Conservation (phyloP, 441 rosid species). For the Gossypium davidsonii region DNA sequence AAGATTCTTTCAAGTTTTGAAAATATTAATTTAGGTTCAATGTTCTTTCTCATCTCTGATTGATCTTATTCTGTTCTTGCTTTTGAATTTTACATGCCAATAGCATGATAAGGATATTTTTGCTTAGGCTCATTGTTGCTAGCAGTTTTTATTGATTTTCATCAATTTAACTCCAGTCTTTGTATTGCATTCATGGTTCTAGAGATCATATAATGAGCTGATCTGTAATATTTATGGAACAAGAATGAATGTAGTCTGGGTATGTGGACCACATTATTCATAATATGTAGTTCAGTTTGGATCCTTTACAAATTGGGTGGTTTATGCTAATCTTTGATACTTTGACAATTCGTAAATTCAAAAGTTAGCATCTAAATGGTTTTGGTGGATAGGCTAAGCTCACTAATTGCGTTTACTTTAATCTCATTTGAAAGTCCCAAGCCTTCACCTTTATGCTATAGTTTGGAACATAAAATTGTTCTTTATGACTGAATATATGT, state of each 20-base stretch:
- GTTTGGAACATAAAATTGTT: neutral
- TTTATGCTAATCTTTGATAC: neutral
- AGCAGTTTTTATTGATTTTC: neutral
- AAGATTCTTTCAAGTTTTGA: neutral
- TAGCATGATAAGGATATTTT: constrained; percentile 1
- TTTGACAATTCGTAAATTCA: neutral
- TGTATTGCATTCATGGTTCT: neutral
- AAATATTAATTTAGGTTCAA: neutral
- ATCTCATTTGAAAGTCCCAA: neutral
- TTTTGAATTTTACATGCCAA: neutral
- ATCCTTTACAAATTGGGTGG: neutral
- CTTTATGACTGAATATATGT: constrained; percentile 9
- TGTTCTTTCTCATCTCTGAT: neutral
- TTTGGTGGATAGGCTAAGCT: constrained; percentile 6
- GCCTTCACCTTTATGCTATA: neutral
- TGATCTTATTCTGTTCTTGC: neutral
- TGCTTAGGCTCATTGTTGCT: neutral
- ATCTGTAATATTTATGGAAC: neutral
- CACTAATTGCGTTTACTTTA: neutral
- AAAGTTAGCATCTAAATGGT: neutral
- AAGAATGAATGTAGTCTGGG: neutral
- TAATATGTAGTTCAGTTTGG: neutral
- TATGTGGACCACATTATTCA: neutral
- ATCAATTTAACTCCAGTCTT: neutral
- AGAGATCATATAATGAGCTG: neutral